A percentile compares a stretch with the other conserved stretches of the same genome.
Evolutionary conservation across 106 monocot genomes (phyloP).

Genomic region (Hemerocallis citrina): DNA sequence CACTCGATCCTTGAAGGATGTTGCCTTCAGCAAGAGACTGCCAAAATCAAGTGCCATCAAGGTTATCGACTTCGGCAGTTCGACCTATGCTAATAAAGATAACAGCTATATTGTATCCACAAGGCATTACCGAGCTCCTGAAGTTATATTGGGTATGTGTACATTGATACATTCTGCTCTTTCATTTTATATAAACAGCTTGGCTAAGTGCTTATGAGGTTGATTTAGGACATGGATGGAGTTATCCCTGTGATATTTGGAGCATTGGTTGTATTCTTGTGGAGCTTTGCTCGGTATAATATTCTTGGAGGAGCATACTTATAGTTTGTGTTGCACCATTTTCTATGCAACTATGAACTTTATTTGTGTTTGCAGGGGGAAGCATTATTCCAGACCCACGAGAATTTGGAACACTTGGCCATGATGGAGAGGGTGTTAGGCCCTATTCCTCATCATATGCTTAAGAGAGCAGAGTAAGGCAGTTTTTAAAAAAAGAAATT

Average conservation of each 20-base stretch:
- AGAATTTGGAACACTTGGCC: slow-evolving; percentile 80
- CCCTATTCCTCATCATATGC: slow-evolving; percentile 59
- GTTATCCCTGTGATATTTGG: slow-evolving; percentile 69
- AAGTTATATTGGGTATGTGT: slow-evolving; percentile 71
- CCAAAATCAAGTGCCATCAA: slow-evolving; percentile 92
- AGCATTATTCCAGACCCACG: slow-evolving; percentile 84
- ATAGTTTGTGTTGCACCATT: not conserved
- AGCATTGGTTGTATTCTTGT: slow-evolving; percentile 70
- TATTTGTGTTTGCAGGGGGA: slow-evolving; percentile 38
- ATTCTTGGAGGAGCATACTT: not conserved
- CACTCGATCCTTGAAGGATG: slow-evolving; percentile 29
- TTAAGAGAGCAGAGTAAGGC: slow-evolving; percentile 77
- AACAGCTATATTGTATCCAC: slow-evolving; percentile 80
- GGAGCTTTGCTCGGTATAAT: slow-evolving; percentile 68
- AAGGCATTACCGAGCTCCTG: slow-evolving; percentile 88
- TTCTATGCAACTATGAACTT: not conserved
- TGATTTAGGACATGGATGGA: slow-evolving; percentile 57
- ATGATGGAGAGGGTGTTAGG: slow-evolving; percentile 93
- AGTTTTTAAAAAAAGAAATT: not conserved
- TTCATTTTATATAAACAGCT: not conserved
- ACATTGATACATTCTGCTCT: not conserved
- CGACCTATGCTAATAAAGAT: slow-evolving; percentile 50
- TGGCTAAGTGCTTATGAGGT: slow-evolving; percentile 3
- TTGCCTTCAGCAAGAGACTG: slow-evolving; percentile 33
- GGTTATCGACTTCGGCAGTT: slow-evolving; percentile 97